These are phyloP conservation scores for Ceriops tagal DNA, from an alignment of 345 rosid genomes.

Conservation along the genomic window DNA sequence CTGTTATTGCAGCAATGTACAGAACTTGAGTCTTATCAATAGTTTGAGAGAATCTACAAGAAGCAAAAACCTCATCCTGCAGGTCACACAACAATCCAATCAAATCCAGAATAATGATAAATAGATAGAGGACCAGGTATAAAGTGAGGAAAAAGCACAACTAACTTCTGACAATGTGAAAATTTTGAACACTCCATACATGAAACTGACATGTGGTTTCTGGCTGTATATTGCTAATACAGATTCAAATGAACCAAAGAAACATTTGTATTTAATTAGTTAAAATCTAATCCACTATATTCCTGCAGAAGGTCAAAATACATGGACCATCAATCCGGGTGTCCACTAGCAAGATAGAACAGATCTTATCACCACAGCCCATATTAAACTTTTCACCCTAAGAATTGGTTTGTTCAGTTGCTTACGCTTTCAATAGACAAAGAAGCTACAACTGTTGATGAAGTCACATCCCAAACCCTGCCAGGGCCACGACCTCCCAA, in stretches of 20 bases:
- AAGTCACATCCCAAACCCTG: conserved; percentile 80
- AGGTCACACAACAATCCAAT: conserved; percentile 15
- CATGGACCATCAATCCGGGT: too few relatives aligned
- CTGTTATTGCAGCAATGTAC: conserved; percentile 71
- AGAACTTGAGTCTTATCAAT: conserved; percentile 48
- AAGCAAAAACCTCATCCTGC: conserved; percentile 81
- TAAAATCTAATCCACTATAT: too few relatives aligned
- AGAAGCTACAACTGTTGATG: conserved; percentile 53
- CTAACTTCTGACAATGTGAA: not conserved
- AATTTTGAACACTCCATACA: too few relatives aligned
- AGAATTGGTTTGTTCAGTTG: not conserved
- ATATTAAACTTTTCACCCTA: not conserved
- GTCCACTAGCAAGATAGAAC: too few relatives aligned
- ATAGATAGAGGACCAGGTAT: not conserved
- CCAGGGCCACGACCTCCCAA: conserved; percentile 66
- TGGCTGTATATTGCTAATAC: too few relatives aligned
- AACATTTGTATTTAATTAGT: too few relatives aligned
- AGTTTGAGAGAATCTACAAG: conserved; percentile 65
- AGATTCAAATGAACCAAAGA: too few relatives aligned
- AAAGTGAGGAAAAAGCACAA: not conserved
- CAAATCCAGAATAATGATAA: conserved; percentile 13
- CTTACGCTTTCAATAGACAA: conserved; percentile 65
- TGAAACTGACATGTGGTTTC: too few relatives aligned
- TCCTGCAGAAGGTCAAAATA: too few relatives aligned
- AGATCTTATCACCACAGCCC: not conserved